Evolutionary conservation across 768 basidiomycete species (phyloP), one percentile per base, ranked within the genome.

Genomic region (Myochromella boudieri): DNA sequence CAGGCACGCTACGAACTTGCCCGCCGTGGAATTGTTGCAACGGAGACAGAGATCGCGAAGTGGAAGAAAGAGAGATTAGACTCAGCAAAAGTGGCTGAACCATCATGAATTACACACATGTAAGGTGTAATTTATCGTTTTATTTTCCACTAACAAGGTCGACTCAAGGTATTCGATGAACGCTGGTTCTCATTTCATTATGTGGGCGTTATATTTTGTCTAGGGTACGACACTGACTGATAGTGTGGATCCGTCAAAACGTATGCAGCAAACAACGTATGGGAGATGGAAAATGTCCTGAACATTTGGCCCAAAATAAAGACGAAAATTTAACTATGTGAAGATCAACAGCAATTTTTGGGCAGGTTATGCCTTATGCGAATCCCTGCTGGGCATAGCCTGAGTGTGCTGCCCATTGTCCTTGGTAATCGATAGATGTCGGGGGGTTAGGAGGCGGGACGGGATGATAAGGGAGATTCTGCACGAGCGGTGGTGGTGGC

Each of bases 11-110:
- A 84, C 26, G 89, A 90, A 45, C 76, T 95, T 37, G 81, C 85
- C 14, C 75, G 81, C 29, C 79, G 80, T 49, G 91, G 91, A 20
- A 69, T 87, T 34, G 77, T 94, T 43, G 81, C 82, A 2, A 92
- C 91, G 6, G 91, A 95, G 64, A 81, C 86, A 7, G 90, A 87
- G 52, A 93, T 94, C 25, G 73, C 81, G 25, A 82, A 81, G 61
- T 95, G 91, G 91, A 85, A 78, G 60, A 77, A 70, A 46, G 64
- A 63, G 24, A 63, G 54, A 44, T 31, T 49, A 11, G 42, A 52
- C 33, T 26, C 26, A 11, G 52, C 38, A 6, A 40, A 49, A 27
- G 24, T 37, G 18, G 40, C 29, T 15, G 42, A 52, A 21, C 26
- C 26, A 17, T 17, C 36, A n/a, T 59, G 37, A 41, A 6, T 31